phyloP scores from a whole-genome alignment of 164 flowering plant genomes.

The Sextonia rubra region DNA sequence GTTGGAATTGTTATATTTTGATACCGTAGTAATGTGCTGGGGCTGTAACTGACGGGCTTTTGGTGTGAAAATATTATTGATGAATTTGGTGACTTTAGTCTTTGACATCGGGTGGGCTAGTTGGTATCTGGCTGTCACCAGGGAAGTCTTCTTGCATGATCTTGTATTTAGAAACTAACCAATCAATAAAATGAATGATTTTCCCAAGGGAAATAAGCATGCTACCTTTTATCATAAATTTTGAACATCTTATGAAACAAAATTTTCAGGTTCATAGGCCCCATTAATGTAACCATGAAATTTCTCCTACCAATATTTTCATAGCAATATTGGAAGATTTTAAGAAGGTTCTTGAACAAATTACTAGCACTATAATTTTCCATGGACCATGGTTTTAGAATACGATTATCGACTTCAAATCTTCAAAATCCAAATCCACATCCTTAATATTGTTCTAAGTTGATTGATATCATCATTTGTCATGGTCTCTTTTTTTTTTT shows the following conservation, averaged over 20 bases:
- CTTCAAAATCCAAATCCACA: too few species aligned
- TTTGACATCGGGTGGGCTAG: constrained; percentile 61
- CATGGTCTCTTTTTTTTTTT: too few species aligned
- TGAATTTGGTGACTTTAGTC: constrained; percentile 25
- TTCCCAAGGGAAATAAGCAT: constrained; percentile 59
- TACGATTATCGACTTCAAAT: too few species aligned
- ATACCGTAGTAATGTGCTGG: not conserved
- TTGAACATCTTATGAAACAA: constrained; percentile 37
- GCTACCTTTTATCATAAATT: constrained; percentile 54
- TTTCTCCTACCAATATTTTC: not conserved
- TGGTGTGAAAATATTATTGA: constrained; percentile 41
- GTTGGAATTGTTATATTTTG: too few species aligned
- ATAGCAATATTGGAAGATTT: not conserved
- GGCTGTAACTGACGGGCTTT: constrained; percentile 22
- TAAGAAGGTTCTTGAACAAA: too few species aligned
- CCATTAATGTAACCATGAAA: not conserved
- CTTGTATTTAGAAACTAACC: constrained; percentile 13
- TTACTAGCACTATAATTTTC: not conserved
- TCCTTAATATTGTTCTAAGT: too few species aligned
- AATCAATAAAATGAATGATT: constrained; percentile 17
- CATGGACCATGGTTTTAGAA: not conserved
- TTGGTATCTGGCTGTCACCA: constrained; percentile 73
- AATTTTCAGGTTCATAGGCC: not conserved
- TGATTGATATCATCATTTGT: too few species aligned
- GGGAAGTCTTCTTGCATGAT: constrained; percentile 91